A percentile compares a stretch with the other conserved stretches of the same genome.
Conservation (phyloP, 352 stramenopile genomes). For the Phytopythium cucurbitacearum region DNA sequence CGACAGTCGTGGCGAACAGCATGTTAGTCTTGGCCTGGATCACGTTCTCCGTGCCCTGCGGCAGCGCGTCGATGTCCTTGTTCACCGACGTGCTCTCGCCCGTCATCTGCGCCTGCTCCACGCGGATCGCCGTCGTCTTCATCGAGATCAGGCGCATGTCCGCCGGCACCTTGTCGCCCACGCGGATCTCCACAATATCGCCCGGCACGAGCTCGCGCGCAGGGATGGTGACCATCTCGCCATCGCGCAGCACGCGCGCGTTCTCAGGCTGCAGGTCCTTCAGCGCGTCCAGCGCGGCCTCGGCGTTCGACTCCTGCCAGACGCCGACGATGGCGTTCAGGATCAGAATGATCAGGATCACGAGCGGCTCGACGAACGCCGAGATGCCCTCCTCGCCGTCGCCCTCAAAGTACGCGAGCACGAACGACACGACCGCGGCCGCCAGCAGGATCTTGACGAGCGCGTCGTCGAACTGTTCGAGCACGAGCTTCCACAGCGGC, state of each 20-base stretch:
- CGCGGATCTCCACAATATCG: constrained; percentile 95
- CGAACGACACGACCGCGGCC: constrained; percentile 93
- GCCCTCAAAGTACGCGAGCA: constrained; percentile 92
- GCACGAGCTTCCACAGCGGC: constrained; percentile 92
- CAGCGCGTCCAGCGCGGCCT: constrained; percentile 92
- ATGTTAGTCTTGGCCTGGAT: constrained; percentile 95
- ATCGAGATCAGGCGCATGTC: constrained; percentile 95
- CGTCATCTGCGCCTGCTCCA: constrained; percentile 96
- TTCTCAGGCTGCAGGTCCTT: constrained; percentile 95
- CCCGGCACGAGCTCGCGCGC: constrained; percentile 94
- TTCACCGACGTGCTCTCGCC: constrained; percentile 94
- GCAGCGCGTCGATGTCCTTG: constrained; percentile 86
- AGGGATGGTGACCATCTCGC: constrained; percentile 79
- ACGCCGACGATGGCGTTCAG: constrained; percentile 96
- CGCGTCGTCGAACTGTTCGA: constrained; percentile 99
- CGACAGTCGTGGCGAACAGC: constrained; percentile 96
- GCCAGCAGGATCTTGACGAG: constrained; percentile 98
- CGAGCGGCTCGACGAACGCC: constrained; percentile 95
- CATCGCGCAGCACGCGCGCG: constrained; percentile 84
- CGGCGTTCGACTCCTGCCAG: constrained; percentile 94
- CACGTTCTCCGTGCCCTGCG: constrained; percentile 59
- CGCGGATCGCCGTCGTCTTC: constrained; percentile 92
- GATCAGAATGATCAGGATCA: constrained; percentile 97
- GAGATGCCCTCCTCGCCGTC: constrained; percentile 78
- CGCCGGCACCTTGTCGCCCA: constrained; percentile 97